Conservation (phyloP, 306 rosid species). For the Comarum palustre region DNA sequence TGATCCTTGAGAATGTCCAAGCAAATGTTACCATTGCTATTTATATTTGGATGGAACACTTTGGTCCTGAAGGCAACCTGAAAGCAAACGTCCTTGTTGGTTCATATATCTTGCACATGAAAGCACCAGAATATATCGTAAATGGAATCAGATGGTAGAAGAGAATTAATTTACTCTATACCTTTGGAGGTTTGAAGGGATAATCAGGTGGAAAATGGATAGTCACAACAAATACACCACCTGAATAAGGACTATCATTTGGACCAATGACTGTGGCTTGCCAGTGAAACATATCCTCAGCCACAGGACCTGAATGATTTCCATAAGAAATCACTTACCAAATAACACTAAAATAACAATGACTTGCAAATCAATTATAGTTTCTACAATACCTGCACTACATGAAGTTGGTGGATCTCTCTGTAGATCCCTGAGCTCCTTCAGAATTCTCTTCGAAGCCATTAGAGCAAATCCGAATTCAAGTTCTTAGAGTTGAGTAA, state of each 20-base stretch:
- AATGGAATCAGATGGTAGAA: neutral
- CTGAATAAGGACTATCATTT: conserved; percentile 89
- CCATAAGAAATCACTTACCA: conserved; percentile 9
- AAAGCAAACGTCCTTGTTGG: neutral
- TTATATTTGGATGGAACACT: conserved; percentile 92
- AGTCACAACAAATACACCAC: conserved; percentile 83
- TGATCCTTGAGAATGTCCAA: conserved; percentile 92
- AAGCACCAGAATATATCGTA: neutral
- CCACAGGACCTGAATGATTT: conserved; percentile 64
- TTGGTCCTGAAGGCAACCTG: conserved; percentile 91
- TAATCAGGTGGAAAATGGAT: conserved; percentile 95
- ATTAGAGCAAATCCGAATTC: conserved; percentile 29
- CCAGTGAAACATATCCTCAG: conserved; percentile 93
- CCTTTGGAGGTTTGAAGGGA: conserved; percentile 98
- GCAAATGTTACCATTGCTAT: conserved; percentile 83
- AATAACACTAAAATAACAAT: neutral
- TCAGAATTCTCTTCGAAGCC: conserved; percentile 87
- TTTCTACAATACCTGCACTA: conserved; percentile 72
- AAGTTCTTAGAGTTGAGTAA: neutral
- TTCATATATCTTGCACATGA: neutral
- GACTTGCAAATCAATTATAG: neutral
- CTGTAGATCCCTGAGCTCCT: conserved; percentile 91
- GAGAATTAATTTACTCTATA: conserved; percentile 19
- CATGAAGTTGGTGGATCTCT: conserved; percentile 98
- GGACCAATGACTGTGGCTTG: conserved; percentile 98